These are phyloP conservation scores for Trichosporon ovoides DNA, from an alignment of 1,284 basidiomycete species.

Conservation along the genomic window DNA sequence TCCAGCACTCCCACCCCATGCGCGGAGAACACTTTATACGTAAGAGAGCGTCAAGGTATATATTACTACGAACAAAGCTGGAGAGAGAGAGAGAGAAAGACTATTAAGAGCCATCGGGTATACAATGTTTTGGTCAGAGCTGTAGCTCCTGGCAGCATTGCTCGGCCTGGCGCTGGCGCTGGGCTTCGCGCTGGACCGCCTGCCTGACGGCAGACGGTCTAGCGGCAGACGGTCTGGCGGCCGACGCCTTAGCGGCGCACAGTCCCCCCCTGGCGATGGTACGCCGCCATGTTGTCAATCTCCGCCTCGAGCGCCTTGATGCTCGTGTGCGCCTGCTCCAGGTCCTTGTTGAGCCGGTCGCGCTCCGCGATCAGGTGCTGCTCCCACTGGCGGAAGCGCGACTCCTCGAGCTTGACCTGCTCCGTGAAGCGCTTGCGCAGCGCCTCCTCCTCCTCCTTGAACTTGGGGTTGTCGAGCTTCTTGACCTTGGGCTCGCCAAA, in stretches of 20 bases:
- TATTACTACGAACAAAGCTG: too few species aligned
- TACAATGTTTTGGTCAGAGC: too few species aligned
- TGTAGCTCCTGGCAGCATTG: too few species aligned
- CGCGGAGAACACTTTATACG: too few species aligned
- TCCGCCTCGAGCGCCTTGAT: constrained; percentile 87
- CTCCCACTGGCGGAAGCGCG: constrained; percentile 98
- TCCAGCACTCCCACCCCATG: too few species aligned
- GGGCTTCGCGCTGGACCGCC: too few species aligned
- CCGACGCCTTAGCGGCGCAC: constrained; percentile 28
- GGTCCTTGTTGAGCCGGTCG: constrained; percentile 93
- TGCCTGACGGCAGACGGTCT: neutral
- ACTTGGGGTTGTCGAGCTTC: constrained; percentile 99
- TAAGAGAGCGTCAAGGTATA: too few species aligned
- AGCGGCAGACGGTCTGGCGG: neutral
- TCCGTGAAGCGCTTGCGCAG: constrained; percentile 97
- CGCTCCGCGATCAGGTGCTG: constrained; percentile 96
- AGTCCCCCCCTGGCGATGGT: constrained; percentile 56
- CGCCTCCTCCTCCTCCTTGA: constrained; percentile 98
- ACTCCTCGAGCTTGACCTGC: constrained; percentile 98
- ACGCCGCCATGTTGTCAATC: constrained; percentile 79
- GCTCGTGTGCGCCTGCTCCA: constrained; percentile 78
- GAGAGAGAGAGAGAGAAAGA: too few species aligned
- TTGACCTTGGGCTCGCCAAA: constrained; percentile 98
- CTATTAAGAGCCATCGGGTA: too few species aligned
- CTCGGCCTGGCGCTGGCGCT: too few species aligned